Evolutionary conservation across 331 rosid species (phyloP), one percentile per base, ranked within the genome.

Genomic region (Cydonia oblonga): DNA sequence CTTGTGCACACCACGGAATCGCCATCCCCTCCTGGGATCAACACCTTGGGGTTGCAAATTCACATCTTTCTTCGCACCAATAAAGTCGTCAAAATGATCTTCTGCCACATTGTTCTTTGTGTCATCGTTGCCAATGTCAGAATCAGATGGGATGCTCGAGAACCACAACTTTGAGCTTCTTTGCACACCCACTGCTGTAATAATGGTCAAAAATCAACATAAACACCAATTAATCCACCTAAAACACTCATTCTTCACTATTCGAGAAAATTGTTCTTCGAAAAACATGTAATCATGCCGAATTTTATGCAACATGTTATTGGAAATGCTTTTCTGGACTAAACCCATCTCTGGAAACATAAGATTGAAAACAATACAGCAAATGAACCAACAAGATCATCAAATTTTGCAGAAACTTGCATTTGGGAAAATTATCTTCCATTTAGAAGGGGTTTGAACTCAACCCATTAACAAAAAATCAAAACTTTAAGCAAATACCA

Each of bases 1-100:
- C 99, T 88, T 95, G 80, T 95, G 99, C 68, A 95, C 99, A 61
- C 99, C 99, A 0, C 97, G 97, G 83, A 77, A 95, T 70, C 78
- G 87, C 99, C 99, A 91, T 63, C 99, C 97, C 75, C 77, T 87
- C 76, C 75, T 80, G 14, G 99, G 99, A 84, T 95, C 90, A 69
- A 95, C 99, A 70, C 93, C 82, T 52, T 91, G 99, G 49, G 89
- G 89, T 51, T 82, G 80, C 69, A 78, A 65, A 42, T 80, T 79
- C 6, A 75, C 58, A 52, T 76, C 70, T 44, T 49, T 22, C 59
- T 70, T 76, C 9, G 66, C 79, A 74, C 90, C 89, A 75, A 88
- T 84, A 63, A 87, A 64, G 25, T 76, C 80, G 9, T 83, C 91
- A 52, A 82, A 25, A 8, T 78, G 90, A 51, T 72, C 96, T 63